A percentile compares a stretch with the other conserved stretches of the same genome.
Evolutionary conservation across 345 rosid genomes (phyloP).

Genomic region (Euphorbia peplus): DNA sequence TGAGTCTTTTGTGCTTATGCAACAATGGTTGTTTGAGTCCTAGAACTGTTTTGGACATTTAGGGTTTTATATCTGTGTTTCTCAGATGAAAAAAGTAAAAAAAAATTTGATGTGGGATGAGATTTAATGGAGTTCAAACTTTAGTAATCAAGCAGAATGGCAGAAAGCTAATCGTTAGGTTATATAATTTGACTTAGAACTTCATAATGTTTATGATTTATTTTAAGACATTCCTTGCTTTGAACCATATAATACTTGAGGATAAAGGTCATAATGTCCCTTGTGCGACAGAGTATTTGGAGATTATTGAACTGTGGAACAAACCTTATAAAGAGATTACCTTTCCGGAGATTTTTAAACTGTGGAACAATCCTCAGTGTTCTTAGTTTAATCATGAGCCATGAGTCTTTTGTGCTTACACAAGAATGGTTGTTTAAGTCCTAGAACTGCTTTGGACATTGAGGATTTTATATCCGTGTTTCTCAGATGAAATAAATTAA

Average conservation of each 20-base stretch:
- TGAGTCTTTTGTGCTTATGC: not conserved
- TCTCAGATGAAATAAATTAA: not conserved
- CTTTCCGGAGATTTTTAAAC: too few relatives aligned
- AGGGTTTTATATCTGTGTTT: not conserved
- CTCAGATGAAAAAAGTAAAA: not conserved
- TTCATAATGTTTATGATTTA: not conserved
- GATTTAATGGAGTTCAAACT: not conserved
- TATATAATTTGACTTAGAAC: not conserved
- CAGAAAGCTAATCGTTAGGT: not conserved
- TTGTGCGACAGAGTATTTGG: not conserved
- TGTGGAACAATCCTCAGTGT: too few relatives aligned
- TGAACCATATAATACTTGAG: too few relatives aligned
- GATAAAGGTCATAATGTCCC: not conserved
- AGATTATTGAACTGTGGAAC: not conserved
- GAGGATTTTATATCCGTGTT: not conserved
- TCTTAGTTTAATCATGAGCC: too few relatives aligned
- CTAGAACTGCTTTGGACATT: not conserved
- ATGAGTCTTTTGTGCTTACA: not conserved
- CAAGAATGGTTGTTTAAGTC: too few relatives aligned
- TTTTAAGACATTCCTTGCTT: too few relatives aligned
- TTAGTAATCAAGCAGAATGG: not conserved
- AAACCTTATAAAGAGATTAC: conserved; percentile 7
- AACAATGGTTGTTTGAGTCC: too few relatives aligned
- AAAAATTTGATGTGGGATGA: conserved; percentile 11
- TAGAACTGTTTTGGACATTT: not conserved